A percentile compares a stretch with the other conserved stretches of the same genome.
phyloP scores from a whole-genome alignment of 2,329 filamentous ascomycete species.

The Arthrocladium fulminans region DNA sequence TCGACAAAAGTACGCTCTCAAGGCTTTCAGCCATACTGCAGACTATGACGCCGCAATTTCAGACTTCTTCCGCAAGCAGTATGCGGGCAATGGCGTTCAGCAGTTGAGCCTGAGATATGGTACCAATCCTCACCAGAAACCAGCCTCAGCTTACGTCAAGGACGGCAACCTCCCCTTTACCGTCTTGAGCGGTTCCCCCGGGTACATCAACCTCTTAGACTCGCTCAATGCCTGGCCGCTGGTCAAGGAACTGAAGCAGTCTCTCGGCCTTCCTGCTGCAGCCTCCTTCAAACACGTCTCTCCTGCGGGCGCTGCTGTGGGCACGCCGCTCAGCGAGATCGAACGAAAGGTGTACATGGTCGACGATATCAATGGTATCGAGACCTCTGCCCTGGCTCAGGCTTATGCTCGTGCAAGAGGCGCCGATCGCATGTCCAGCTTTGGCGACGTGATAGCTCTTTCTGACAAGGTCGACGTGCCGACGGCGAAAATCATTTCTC shows the following conservation, averaged over 20 bases:
- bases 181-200: constrained; percentile 77
- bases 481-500: constrained; percentile 94
- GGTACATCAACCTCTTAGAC: constrained; percentile 96
- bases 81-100: constrained; percentile 75
- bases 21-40: constrained; percentile 96
- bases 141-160: constrained; percentile 72
- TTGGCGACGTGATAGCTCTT: constrained; percentile 90
- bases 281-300: constrained; percentile 99
- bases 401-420: constrained; percentile 93
- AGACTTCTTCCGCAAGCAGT: constrained; percentile 95
- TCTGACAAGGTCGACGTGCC: constrained; percentile 84
- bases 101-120: constrained; percentile 84
- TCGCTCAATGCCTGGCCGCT: constrained; percentile 94
- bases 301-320: constrained; percentile 89
- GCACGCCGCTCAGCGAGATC: constrained; percentile 71
- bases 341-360: constrained; percentile 99
- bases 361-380: constrained; percentile 83
- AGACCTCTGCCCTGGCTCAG: constrained; percentile 77
- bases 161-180: constrained; percentile 81
- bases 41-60: constrained; percentile 94
- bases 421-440: constrained; percentile 97
- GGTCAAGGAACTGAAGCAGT: constrained; percentile 89
- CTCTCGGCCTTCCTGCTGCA: constrained; percentile 78
- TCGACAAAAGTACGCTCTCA: constrained; percentile 83
- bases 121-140: constrained; percentile 97